phyloP scores from a whole-genome alignment of 225 moss, liverwort and hornwort genomes.

The Pseudisothecium myosuroides region DNA sequence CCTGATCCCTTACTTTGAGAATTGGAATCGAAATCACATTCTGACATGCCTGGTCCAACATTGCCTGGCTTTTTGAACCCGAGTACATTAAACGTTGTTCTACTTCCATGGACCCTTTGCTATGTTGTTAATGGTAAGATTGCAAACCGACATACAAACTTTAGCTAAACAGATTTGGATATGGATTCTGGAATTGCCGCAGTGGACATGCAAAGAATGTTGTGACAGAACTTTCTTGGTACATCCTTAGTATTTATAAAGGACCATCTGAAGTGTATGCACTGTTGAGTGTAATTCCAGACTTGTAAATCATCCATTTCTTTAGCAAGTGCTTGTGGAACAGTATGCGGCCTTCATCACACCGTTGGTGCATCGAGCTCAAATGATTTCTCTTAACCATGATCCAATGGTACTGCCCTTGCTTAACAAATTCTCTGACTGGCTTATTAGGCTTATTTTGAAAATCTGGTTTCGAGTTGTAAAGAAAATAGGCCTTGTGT shows the following conservation, averaged over 20 bases:
- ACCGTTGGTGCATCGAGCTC: constrained; percentile 37
- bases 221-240: neutral
- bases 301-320: neutral
- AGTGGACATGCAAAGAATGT: neutral
- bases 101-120: neutral
- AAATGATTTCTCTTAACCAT: constrained; percentile 31
- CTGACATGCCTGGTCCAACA: neutral
- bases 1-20: neutral
- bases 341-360: constrained; percentile 43
- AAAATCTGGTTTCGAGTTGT: neutral
- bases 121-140: neutral
- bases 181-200: neutral
- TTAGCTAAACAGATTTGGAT: neutral
- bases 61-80: neutral
- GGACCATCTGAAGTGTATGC: neutral
- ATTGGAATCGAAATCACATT: neutral
- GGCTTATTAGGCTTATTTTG: neutral
- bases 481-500: neutral
- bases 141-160: neutral
- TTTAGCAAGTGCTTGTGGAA: neutral
- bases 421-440: neutral
- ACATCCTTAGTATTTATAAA: neutral
- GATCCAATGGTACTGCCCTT: constrained; percentile 14
- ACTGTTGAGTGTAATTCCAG: neutral
- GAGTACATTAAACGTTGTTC: neutral